phyloP scores from a whole-genome alignment of 768 basidiomycete species.

The Coprinopsis sp. region DNA sequence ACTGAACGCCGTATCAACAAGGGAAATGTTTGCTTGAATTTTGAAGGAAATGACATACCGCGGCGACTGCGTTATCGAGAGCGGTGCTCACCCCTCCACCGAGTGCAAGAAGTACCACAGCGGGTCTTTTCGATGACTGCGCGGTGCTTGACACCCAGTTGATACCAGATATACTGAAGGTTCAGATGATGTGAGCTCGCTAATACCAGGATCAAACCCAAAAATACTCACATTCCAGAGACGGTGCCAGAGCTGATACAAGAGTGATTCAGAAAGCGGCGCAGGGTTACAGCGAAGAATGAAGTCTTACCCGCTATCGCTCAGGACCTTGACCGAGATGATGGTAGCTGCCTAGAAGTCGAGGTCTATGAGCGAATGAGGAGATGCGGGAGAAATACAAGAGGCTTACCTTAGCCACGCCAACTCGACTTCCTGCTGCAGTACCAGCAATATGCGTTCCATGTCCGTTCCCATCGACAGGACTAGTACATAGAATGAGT shows the following conservation, averaged over 20 bases:
- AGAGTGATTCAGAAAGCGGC: background rate
- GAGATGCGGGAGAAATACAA: background rate
- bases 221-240: conserved; percentile 7
- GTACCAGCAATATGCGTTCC: conserved; percentile 38
- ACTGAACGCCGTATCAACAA: conserved; percentile 10
- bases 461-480: conserved; percentile 37
- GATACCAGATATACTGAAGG: conserved; percentile 19
- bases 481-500: background rate
- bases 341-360: conserved; percentile 21
- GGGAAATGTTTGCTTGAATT: background rate
- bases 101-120: conserved; percentile 27
- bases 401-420: conserved; percentile 26
- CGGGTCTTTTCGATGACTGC: conserved; percentile 14
- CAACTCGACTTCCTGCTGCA: conserved; percentile 29
- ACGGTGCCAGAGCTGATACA: conserved; percentile 7
- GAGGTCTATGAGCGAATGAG: background rate
- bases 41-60: background rate
- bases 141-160: conserved; percentile 22
- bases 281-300: background rate
- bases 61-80: conserved; percentile 24
- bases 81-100: conserved; percentile 22
- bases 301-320: conserved; percentile 23
- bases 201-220: background rate
- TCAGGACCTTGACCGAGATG: conserved; percentile 39
- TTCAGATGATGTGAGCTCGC: background rate